Conservation (phyloP, 2,329 filamentous ascomycete genomes). For the Fusarium protoensiforme region DNA sequence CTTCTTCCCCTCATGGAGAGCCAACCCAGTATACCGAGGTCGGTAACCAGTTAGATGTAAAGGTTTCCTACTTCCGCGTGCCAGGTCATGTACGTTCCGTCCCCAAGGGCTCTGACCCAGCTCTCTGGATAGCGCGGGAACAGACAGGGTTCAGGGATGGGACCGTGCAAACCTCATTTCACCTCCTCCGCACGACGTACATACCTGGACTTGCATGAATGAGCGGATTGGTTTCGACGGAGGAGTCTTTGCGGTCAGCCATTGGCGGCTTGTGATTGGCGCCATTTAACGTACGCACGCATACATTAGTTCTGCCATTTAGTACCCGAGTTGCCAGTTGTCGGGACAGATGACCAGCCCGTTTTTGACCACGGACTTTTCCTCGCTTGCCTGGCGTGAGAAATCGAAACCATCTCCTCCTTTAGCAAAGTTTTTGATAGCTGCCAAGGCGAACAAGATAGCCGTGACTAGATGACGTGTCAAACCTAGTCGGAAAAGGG, state of each 20-base stretch:
- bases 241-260: background rate
- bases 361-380: background rate
- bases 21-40: background rate
- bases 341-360: conserved; percentile 2
- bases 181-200: conserved; percentile 11
- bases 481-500: background rate
- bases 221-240: conserved; percentile 6
- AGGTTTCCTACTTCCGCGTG: background rate
- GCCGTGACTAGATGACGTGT: background rate
- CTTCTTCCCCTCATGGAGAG: background rate
- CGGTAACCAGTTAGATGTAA: background rate
- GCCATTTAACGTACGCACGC: background rate
- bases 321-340: conserved; percentile 1
- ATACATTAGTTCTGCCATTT: conserved; percentile 4
- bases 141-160: conserved; percentile 38
- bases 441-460: background rate
- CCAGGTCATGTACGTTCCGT: conserved; percentile 17
- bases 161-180: conserved; percentile 36
- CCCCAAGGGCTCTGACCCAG: conserved; percentile 35
- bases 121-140: conserved; percentile 39
- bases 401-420: background rate
- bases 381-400: background rate
- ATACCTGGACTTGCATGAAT: conserved; percentile 22
- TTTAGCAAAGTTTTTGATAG: background rate
- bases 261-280: conserved; percentile 19